A percentile compares a stretch with the other conserved stretches of the same genome.
phyloP scores from a whole-genome alignment of 2,329 filamentous ascomycete genomes.

The Diaporthe citriasiana region DNA sequence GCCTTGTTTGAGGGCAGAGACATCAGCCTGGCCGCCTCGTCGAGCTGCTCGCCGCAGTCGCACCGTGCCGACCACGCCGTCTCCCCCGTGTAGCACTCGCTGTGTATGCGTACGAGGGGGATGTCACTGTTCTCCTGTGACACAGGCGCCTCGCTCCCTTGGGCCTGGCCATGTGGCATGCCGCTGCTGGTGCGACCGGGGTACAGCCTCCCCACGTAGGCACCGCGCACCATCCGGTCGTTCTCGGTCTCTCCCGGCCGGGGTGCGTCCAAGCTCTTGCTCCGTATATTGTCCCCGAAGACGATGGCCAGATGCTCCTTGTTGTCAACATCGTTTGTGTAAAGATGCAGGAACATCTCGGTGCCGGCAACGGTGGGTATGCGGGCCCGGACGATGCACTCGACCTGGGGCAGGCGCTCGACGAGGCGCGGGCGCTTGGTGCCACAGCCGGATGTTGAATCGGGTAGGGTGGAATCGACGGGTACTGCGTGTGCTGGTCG shows the following conservation, averaged over 20 bases:
- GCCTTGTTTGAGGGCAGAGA: constrained; percentile 73
- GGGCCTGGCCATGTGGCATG: constrained; percentile 59
- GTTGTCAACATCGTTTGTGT: constrained; percentile 91
- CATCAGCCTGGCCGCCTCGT: constrained; percentile 96
- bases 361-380: constrained; percentile 93
- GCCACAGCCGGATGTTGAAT: constrained; percentile 68
- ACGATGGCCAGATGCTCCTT: constrained; percentile 99
- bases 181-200: constrained; percentile 86
- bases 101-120: constrained; percentile 94
- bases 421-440: constrained; percentile 79
- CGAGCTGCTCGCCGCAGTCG: constrained; percentile 97
- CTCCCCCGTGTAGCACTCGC: constrained; percentile 98
- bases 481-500: constrained; percentile 65
- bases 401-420: constrained; percentile 83
- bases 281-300: constrained; percentile 88
- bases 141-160: constrained; percentile 16
- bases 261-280: constrained; percentile 77
- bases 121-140: constrained; percentile 38
- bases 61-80: constrained; percentile 98
- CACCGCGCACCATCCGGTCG: constrained; percentile 93
- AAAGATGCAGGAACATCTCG: constrained; percentile 97
- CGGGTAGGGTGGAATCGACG: constrained; percentile 70
- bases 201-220: constrained; percentile 89
- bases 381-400: constrained; percentile 92
- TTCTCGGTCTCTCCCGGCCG: constrained; percentile 85